Percentiles rank a stretch among this genome's conserved stretches.
phyloP scores from a whole-genome alignment of 2,329 filamentous ascomycete species.

The Colletotrichum sp. region DNA sequence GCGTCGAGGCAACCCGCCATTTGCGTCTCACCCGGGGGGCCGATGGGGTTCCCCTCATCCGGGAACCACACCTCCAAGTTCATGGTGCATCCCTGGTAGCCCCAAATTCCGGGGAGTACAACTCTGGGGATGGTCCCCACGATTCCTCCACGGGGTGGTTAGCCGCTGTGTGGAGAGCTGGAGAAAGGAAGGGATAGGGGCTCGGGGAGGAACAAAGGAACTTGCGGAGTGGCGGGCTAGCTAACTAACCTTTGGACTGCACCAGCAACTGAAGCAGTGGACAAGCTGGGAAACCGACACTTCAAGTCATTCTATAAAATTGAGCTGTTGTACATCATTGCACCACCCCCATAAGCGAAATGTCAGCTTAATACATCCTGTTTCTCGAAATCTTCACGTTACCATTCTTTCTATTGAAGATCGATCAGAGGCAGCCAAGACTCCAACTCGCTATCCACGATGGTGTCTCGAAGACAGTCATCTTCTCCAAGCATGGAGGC shows the following conservation, averaged over 20 bases:
- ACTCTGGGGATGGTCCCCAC: background rate
- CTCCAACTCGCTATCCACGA: background rate
- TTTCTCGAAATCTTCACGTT: background rate
- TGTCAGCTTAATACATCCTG: background rate
- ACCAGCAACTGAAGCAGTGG: background rate
- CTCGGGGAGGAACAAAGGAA: background rate
- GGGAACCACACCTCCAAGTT: background rate
- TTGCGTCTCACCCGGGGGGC: background rate
- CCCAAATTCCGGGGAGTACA: background rate
- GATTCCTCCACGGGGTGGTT: background rate
- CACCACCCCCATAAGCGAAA: background rate
- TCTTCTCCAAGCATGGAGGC: background rate
- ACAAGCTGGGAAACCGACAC: background rate
- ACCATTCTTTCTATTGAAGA: accelerated
- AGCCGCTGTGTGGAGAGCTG: background rate
- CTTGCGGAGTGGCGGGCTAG: background rate
- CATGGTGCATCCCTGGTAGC: background rate
- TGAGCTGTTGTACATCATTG: background rate
- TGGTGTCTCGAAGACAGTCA: background rate
- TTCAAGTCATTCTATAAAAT: background rate
- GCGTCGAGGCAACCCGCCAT: background rate
- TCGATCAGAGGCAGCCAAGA: accelerated
- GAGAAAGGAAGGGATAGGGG: background rate
- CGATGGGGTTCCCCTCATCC: background rate
- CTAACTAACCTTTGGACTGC: background rate